Evolutionary conservation across 306 rosid species (phyloP), one percentile per base, ranked within the genome.

Genomic region (Glycyrrhiza uralensis): DNA sequence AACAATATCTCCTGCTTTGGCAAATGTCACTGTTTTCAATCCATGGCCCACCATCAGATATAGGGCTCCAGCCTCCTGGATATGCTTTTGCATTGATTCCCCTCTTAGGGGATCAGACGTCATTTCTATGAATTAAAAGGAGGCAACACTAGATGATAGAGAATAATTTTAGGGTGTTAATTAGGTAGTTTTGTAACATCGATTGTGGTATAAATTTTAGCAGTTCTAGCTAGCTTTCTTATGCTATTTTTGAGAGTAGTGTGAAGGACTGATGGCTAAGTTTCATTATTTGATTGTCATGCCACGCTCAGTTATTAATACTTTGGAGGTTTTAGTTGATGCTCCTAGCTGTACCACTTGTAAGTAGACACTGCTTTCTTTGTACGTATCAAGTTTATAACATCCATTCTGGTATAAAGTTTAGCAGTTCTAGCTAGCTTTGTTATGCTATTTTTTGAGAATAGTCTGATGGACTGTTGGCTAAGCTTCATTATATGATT

Each of bases 11-110:
- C 97, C 97, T 1, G 97, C 96, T 33, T 72, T 86, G 2, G 87
- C 96, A 29, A 84, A 86, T 63, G 78, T 64, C 54, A 93, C 97
- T 7, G 66, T 88, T 77, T 84, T 82, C 77, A 93, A 87, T 38
- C 92, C 96, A 72, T 93, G 98, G 6, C 98, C 98, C 98, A 90
- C 90, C 98, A 93, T 93, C 60, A 90, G 55, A 76, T 93, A 93
- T 67, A 93, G 9, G 8, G 97, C 55, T 77, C 81, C 88, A 26
- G 89, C 97, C 84, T 73, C 96, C 83, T 93, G 98, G 23, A 93
- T 72, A 79, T 93, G 93, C 65, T 88, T 93, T 71, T 84, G 88
- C 87, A 74, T 72, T 1, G 92, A 85, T 29, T 93, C 98, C 78
- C 83, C 93, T 69, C 87, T 88, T 29, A 85, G 44, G 0, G 98